These are phyloP conservation scores for Capsella bursapastoris DNA, from an alignment of 345 rosid genomes.

Conservation along the genomic window DNA sequence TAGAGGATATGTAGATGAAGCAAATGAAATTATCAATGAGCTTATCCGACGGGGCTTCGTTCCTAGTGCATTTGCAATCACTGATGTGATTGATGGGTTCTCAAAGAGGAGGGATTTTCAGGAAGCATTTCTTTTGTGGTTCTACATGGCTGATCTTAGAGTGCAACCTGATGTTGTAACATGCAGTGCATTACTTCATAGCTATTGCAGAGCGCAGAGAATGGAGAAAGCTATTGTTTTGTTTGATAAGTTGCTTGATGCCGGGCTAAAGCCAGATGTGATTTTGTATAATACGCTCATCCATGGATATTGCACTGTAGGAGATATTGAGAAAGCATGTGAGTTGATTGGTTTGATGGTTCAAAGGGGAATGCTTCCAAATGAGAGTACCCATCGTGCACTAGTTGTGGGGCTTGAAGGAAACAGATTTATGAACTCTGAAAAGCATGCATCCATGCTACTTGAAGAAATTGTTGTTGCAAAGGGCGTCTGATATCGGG, in stretches of 20 bases:
- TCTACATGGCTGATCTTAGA: constrained; percentile 51
- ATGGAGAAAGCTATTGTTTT: constrained; percentile 51
- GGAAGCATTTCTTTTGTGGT: constrained; percentile 60
- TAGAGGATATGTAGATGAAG: constrained; percentile 55
- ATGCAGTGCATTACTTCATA: constrained; percentile 58
- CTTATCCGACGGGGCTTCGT: constrained; percentile 51
- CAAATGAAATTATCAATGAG: constrained; percentile 51
- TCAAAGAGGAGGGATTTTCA: constrained; percentile 50
- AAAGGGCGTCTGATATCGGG: constrained; percentile 64
- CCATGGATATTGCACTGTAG: constrained; percentile 53
- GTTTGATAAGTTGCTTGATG: constrained; percentile 54
- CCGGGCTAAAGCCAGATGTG: constrained; percentile 54
- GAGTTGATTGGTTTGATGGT: constrained; percentile 54
- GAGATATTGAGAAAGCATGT: constrained; percentile 50
- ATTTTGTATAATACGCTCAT: constrained; percentile 56
- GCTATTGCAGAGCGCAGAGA: constrained; percentile 51
- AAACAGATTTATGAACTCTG: constrained; percentile 41
- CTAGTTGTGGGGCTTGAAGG: constrained; percentile 52
- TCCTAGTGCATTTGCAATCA: constrained; percentile 54
- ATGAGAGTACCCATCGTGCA: constrained; percentile 47
- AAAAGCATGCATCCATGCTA: constrained; percentile 47
- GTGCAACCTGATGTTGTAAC: constrained; percentile 58
- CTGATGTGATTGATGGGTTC: constrained; percentile 57
- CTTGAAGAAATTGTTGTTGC: constrained; percentile 45
- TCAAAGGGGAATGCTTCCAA: constrained; percentile 50